Evolutionary conservation across 129 eudicot genomes (phyloP).

Genomic region (Chrysanthemum makinoi): DNA sequence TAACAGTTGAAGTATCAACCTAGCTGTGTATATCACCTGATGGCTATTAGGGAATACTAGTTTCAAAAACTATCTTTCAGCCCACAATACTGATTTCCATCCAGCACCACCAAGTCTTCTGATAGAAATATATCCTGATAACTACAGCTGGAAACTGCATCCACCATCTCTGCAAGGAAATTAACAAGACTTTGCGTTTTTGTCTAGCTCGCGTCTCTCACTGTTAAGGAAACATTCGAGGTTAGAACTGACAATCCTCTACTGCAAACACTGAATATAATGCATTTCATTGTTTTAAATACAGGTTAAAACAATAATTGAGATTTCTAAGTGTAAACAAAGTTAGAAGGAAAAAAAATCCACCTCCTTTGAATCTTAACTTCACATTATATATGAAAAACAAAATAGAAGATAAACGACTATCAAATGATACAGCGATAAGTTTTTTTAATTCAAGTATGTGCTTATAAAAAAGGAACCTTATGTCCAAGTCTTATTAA

Average conservation of each 20-base stretch:
- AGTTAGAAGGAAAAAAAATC: neutral
- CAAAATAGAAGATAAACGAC: neutral
- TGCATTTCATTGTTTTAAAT: too few species aligned
- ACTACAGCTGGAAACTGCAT: too few species aligned
- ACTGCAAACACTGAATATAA: neutral
- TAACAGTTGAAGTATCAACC: too few species aligned
- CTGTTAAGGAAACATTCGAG: constrained; percentile 17
- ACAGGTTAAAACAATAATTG: neutral
- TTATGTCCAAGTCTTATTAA: neutral
- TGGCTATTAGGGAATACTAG: neutral
- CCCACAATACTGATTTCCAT: neutral
- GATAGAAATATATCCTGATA: neutral
- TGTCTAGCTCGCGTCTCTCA: neutral
- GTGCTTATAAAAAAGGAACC: neutral
- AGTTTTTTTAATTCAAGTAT: neutral
- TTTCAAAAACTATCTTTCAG: neutral
- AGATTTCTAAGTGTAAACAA: neutral
- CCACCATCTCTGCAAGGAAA: too few species aligned
- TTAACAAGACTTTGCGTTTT: too few species aligned
- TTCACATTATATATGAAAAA: too few species aligned
- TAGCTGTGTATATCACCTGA: neutral
- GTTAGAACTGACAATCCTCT: neutral
- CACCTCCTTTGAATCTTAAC: neutral
- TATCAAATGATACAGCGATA: neutral
- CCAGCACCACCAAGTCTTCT: constrained; percentile 5